Conservation (phyloP, 2,329 filamentous ascomycete genomes). For the Cordyceps javanica region DNA sequence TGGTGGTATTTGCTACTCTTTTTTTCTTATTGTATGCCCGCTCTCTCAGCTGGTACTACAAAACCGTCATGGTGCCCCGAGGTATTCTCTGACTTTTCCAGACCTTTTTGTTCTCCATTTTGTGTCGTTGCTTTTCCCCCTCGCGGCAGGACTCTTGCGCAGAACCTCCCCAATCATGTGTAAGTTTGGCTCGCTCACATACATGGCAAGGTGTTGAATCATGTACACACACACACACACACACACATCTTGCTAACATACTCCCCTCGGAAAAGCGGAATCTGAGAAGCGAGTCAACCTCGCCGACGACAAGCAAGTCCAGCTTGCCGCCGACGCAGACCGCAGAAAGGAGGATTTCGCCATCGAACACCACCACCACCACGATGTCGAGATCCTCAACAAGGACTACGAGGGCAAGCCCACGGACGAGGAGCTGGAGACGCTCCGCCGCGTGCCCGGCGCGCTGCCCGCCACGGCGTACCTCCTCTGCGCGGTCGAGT, state of each 20-base stretch:
- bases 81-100: background rate
- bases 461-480: conserved; percentile 47
- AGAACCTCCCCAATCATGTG: conserved; percentile 6
- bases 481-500: conserved; percentile 52
- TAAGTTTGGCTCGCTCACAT: background rate
- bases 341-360: background rate
- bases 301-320: background rate
- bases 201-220: background rate
- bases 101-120: background rate
- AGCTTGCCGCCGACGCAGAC: background rate
- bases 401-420: conserved; percentile 35
- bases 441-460: conserved; percentile 47
- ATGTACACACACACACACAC: no score
- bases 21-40: no score
- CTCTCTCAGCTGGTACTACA: conserved; percentile 6
- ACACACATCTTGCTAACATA: conserved; percentile 1
- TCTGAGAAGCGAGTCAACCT: conserved; percentile 5
- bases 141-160: background rate
- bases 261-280: background rate
- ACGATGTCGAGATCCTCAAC: conserved; percentile 15
- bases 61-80: background rate
- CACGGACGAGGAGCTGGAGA: conserved; percentile 47
- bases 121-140: background rate
- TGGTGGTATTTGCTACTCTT: no score
- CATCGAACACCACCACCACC: background rate